Evolutionary conservation across 768 basidiomycete species (phyloP).

Genomic region (Tricholoma hemisulphureum): DNA sequence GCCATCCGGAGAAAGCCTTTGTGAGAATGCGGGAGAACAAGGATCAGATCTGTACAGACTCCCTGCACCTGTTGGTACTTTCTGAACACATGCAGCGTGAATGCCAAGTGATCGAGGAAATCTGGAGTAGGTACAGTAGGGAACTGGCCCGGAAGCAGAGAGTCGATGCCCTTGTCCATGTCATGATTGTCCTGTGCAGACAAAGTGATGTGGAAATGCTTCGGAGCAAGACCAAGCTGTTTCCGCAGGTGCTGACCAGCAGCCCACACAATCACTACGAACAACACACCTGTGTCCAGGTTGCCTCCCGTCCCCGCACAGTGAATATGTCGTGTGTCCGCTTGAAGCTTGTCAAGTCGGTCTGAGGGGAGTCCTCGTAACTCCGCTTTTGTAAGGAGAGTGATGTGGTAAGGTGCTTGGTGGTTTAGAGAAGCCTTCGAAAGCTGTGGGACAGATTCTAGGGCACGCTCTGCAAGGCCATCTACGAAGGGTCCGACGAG

Average conservation of each 20-base stretch:
- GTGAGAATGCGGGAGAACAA: slow-evolving; percentile 31
- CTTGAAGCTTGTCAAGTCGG: slow-evolving; percentile 20
- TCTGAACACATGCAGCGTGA: slow-evolving; percentile 41
- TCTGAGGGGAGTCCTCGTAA: slow-evolving; percentile 25
- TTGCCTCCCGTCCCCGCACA: slow-evolving; percentile 42
- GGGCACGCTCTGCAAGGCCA: slow-evolving; percentile 14
- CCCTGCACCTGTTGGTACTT: slow-evolving; percentile 34
- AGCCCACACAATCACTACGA: slow-evolving; percentile 55
- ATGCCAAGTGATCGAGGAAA: slow-evolving; percentile 46
- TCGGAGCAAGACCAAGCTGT: slow-evolving; percentile 45
- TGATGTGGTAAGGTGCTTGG: slow-evolving; percentile 37
- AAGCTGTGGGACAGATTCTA: neutral
- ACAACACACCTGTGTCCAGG: slow-evolving; percentile 32
- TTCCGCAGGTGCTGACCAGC: slow-evolving; percentile 51
- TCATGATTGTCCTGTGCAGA: slow-evolving; percentile 40
- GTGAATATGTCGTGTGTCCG: slow-evolving; percentile 32
- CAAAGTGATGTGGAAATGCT: slow-evolving; percentile 57
- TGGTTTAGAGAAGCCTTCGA: slow-evolving; percentile 1
- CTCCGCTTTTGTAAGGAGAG: slow-evolving; percentile 41
- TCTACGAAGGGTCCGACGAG: slow-evolving; percentile 19
- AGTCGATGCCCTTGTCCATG: slow-evolving; percentile 47
- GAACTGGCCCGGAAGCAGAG: slow-evolving; percentile 40
- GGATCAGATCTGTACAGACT: slow-evolving; percentile 33
- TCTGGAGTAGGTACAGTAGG: slow-evolving; percentile 27
- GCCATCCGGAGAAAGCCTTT: slow-evolving; percentile 52